These are phyloP conservation scores for Lachnellula cervina DNA, from an alignment of 2,329 filamentous ascomycete species.

Conservation along the genomic window DNA sequence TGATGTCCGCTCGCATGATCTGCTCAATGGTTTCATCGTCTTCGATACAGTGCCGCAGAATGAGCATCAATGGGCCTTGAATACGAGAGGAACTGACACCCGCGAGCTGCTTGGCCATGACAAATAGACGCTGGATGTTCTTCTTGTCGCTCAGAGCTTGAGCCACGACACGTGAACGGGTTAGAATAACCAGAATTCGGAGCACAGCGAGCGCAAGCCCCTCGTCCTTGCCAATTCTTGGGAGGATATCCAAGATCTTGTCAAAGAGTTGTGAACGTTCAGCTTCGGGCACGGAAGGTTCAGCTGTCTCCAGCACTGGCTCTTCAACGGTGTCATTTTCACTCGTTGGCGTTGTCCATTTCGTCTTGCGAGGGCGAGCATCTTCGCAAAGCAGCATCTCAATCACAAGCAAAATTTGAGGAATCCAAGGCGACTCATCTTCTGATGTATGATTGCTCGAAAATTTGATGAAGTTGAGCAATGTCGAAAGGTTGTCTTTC, in stretches of 20 bases:
- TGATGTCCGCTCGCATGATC: slow-evolving; percentile 87
- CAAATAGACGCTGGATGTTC: slow-evolving; percentile 83
- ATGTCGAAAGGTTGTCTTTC: slow-evolving; percentile 68
- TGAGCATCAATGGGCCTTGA: slow-evolving; percentile 61
- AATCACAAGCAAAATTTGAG: slow-evolving; percentile 81
- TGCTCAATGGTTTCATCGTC: slow-evolving; percentile 88
- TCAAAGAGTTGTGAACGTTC: slow-evolving; percentile 69
- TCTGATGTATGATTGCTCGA: slow-evolving; percentile 62
- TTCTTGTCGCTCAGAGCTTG: slow-evolving; percentile 76
- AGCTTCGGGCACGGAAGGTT: slow-evolving; percentile 57
- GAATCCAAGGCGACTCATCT: slow-evolving; percentile 86
- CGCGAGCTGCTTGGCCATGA: slow-evolving; percentile 91
- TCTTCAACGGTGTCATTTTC: slow-evolving; percentile 46
- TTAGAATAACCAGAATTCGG: slow-evolving; percentile 81
- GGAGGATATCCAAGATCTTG: slow-evolving; percentile 75
- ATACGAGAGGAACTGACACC: slow-evolving; percentile 73
- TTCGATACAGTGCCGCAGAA: slow-evolving; percentile 88
- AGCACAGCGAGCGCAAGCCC: slow-evolving; percentile 76
- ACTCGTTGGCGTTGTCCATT: slow-evolving; percentile 58
- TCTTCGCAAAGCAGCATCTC: slow-evolving; percentile 90
- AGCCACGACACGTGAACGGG: slow-evolving; percentile 71
- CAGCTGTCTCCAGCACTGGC: slow-evolving; percentile 54
- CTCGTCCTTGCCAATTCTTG: slow-evolving; percentile 82
- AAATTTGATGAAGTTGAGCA: slow-evolving; percentile 75
- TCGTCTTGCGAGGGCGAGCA: slow-evolving; percentile 68